Evolutionary conservation across 306 rosid species (phyloP), one percentile per base, ranked within the genome.

Genomic region (Mucuna pruriens): DNA sequence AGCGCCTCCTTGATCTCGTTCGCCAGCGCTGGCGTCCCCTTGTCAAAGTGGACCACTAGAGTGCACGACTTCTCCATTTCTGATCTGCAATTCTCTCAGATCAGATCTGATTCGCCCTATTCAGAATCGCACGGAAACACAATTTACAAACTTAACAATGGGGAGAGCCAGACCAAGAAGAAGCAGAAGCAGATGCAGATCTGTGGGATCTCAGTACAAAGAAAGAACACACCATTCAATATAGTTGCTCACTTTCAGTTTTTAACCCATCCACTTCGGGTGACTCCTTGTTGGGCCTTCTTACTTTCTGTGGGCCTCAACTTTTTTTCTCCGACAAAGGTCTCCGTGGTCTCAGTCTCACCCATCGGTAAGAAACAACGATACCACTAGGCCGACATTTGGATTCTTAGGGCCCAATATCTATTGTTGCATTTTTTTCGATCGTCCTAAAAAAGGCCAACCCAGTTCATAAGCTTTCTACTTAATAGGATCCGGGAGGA

Each of bases 1-100:
- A 96, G 87, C 0, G 98, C 82, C 84, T 89, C 97, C 51, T 88
- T 93, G 93, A 96, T 96, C 83, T 96, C 98, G 80, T 88, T 96
- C 25, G 97, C 94, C 0, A 96, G 80, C 13, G 98, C 97, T 0
- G 98, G 97, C 15, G 98, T 87, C 11, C 94, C 97, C 84, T 93
- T 92, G 94, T 93, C 98, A 88, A 93, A 96, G 87, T 96, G 91
- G 29, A 93, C 97, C 29, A 96, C 82, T 2, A 96, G 88, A 44
- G 88, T 90, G 88, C 98, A 93, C 1, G 99, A 96, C 83, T 96
- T 96, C 85, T 95, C 99, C 97, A 88, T 91, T 79, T 66, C 34
- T 72, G 77, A 31, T 10, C 48, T 55, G 22, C 49, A 2, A 5
- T 54, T 71, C 55, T 16, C 49, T 74, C 52, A 44, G 26, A 66